Evolutionary conservation across 2,329 filamentous ascomycete species (phyloP).

Genomic region (Fusarium setosum): DNA sequence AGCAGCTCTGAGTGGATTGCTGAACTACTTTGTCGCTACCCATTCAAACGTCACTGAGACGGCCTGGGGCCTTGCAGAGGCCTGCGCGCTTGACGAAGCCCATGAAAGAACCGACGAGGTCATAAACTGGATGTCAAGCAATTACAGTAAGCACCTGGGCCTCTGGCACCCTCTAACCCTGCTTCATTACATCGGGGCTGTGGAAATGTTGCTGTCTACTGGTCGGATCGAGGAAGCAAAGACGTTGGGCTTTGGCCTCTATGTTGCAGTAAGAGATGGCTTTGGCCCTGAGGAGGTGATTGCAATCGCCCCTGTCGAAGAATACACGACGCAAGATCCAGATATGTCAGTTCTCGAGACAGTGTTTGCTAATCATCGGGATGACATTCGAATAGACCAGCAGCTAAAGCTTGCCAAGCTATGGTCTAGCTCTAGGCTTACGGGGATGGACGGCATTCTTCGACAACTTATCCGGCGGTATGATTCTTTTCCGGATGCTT

Average conservation of each 20-base stretch:
- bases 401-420: not conserved
- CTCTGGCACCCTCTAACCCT: not conserved
- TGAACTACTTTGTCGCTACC: not conserved
- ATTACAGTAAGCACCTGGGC: not conserved
- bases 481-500: not conserved
- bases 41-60: not conserved
- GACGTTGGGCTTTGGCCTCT: not conserved
- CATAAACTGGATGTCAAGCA: not conserved
- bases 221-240: not conserved
- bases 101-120: not conserved
- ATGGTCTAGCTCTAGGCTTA: not conserved
- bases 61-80: not conserved
- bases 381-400: not conserved
- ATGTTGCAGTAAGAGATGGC: not conserved
- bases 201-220: not conserved
- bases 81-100: not conserved
- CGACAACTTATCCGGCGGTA: not conserved
- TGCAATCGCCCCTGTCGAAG: not conserved
- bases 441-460: not conserved
- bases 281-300: not conserved
- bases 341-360: not conserved
- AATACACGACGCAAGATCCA: not conserved
- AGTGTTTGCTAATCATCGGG: not conserved
- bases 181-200: not conserved
- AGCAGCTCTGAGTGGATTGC: not conserved